Evolutionary conservation across 2,329 filamentous ascomycete species (phyloP), one percentile per base, ranked within the genome.

Genomic region (Trichoderma atrobrunneum): DNA sequence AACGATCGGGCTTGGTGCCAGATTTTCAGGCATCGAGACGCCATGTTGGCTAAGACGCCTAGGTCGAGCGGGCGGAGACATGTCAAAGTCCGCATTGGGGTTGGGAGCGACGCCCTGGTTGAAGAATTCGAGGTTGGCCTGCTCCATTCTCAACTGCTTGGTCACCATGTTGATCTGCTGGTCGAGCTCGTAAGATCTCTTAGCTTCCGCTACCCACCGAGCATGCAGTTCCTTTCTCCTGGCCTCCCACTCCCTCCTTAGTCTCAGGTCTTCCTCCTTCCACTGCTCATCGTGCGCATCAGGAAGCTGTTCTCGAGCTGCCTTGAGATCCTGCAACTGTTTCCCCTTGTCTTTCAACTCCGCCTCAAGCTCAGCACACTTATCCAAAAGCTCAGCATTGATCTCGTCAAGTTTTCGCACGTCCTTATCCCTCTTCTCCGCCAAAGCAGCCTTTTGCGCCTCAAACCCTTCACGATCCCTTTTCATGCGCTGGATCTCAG

Each of bases 241-340:
- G 8, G 83, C 80, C 28, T 88, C 86, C 86, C 89, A 91, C 34
- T 88, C 85, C 62, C 85, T 83, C 72, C 86, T 85, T 26, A 89
- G 81, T 62, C 86, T 84, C 61, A 80, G 80, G 65, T 89, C 86
- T 69, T 82, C 83, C 67, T 87, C 84, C 67, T 84, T 84, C 85
- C 84, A 87, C 73, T 85, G 86, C 16, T 89, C 87, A 48, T 90
- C 89, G 71, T 90, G 86, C n/a, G 85, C 87, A 18, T 87, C 90
- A 2, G 88, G 87, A 14, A 89, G 85, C 71, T 87, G 88, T 79
- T 91, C 91, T 64, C 90, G 84, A 74, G 91, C 88, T 72, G 91
- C 89, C 78, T 96, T 93, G 30, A 94, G 85, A 66, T 90, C 87
- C 78, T 93, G 93, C 75, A 95, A 88, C 74, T 91, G 88, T 70